Evolutionary conservation across 2,329 filamentous ascomycete species (phyloP).

Genomic region (Coniella vitis): DNA sequence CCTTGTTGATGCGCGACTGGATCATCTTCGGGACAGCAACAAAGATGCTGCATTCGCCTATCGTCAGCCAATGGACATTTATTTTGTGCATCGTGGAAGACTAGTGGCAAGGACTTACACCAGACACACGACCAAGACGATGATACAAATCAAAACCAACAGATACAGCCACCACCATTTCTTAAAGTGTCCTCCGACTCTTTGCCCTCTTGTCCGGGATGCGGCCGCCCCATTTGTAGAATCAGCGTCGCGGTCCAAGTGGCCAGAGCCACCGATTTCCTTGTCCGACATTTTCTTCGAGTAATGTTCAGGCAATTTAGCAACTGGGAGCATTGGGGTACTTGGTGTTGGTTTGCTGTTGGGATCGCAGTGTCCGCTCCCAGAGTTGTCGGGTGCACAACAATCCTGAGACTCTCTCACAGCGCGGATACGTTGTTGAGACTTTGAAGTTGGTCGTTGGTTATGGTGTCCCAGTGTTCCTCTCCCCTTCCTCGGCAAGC

Average conservation of each 20-base stretch:
- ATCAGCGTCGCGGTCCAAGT: neutral
- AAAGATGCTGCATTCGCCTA: conserved; percentile 38
- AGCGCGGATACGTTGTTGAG: too few species aligned
- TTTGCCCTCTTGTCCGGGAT: conserved; percentile 17
- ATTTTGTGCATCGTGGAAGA: neutral
- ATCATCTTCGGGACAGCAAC: conserved; percentile 50
- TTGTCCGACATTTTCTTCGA: conserved; percentile 15
- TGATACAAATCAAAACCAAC: conserved; percentile 40
- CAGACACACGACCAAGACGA: conserved; percentile 49
- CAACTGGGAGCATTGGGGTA: neutral
- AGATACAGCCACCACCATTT: conserved; percentile 58
- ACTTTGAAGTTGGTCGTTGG: too few species aligned
- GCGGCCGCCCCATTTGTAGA: neutral
- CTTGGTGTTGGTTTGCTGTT: too few species aligned
- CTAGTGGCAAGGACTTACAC: conserved; percentile 39
- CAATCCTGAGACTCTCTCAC: too few species aligned
- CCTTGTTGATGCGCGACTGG: conserved; percentile 48
- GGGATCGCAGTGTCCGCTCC: too few species aligned
- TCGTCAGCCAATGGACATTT: neutral
- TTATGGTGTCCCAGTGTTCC: too few species aligned
- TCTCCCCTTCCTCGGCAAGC: too few species aligned
- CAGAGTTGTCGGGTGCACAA: too few species aligned
- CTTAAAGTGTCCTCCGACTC: conserved; percentile 39
- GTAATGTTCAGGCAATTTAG: neutral
- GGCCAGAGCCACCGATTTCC: neutral